Evolutionary conservation across 768 basidiomycete genomes (phyloP), one percentile per base, ranked within the genome.

Genomic region (Naganishia vishniacii): DNA sequence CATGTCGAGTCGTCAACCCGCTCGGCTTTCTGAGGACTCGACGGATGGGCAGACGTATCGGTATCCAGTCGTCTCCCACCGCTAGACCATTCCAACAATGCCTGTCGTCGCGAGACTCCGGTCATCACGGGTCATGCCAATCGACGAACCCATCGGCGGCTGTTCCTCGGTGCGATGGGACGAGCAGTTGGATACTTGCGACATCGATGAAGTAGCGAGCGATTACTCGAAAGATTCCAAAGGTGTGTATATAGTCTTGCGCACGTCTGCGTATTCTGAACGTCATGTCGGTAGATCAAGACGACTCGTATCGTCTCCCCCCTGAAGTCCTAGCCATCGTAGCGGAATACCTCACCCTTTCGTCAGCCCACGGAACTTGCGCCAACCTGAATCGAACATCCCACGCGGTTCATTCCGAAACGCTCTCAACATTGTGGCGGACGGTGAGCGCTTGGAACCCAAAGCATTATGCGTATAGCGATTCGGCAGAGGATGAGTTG

Each of bases 401-500:
- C 18, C 42, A 44, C n/a, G 42, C 42, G 5, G 42, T 44, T 11
- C 42, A 44, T 8, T 5, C 9, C 6, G 11, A 44, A 44, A 44
- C 42, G n/a, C 5, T 18, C 7, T 8, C 42, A 5, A 44, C 18
- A 8, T 20, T 44, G 13, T 44, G 42, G 42, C 7, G 18, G 13
- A 44, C 42, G 7, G 13, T 44, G 11, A 44, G 9, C 5, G 42
- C 9, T 11, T 44, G 42, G 42, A 44, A 44, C n/a, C 42, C 42
- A 6, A 8, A 8, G 9, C 18, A 5, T 11, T 44, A 44, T 44
- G 42, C 42, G n/a, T 20, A 9, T 18, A 44, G 11, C 6, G 42
- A 44, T 44, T 44, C 42, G 42, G 42, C 42, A 44, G 42, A 44
- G 42, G 42, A 44, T 44, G 42, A 44, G 42, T 6, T 44, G 42